phyloP scores from a whole-genome alignment of 2,329 filamentous ascomycete species.

The Aspergillus novoparasiticus region DNA sequence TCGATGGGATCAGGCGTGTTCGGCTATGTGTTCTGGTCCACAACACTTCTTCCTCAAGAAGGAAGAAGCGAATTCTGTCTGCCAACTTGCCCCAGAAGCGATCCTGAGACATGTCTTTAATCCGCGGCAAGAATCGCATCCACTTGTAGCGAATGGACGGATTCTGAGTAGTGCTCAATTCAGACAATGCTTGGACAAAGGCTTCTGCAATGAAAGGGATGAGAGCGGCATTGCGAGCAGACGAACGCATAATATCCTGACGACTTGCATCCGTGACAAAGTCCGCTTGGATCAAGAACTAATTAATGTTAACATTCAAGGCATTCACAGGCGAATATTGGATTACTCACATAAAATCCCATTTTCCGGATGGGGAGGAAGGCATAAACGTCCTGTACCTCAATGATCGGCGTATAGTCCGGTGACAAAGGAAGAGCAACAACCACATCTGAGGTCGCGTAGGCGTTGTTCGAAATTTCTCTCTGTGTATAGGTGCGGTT shows the following conservation, averaged over 20 bases:
- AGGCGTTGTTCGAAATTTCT: not conserved
- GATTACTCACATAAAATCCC: slow-evolving; percentile 46
- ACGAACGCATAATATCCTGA: slow-evolving; percentile 40
- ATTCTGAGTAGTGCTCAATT: slow-evolving; percentile 41
- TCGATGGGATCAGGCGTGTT: slow-evolving; percentile 6
- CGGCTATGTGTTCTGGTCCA: slow-evolving; percentile 8
- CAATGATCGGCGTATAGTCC: slow-evolving; percentile 35
- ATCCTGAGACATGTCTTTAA: slow-evolving; percentile 1
- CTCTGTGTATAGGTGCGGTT: slow-evolving; percentile 12
- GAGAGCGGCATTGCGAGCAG: slow-evolving; percentile 42
- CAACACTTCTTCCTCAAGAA: not conserved
- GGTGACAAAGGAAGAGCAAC: slow-evolving; percentile 51
- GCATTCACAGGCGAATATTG: not conserved
- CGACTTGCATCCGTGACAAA: slow-evolving; percentile 53
- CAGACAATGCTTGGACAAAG: slow-evolving; percentile 43
- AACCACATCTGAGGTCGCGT: slow-evolving; percentile 38
- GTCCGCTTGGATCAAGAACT: slow-evolving; percentile 55
- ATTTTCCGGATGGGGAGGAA: slow-evolving; percentile 50
- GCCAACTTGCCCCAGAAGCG: slow-evolving; percentile 12
- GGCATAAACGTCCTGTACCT: slow-evolving; percentile 48
- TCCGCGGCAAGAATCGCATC: slow-evolving; percentile 50
- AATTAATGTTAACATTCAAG: slow-evolving; percentile 5
- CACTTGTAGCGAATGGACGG: slow-evolving; percentile 45
- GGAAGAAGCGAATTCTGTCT: not conserved
- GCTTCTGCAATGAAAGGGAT: slow-evolving; percentile 39